A percentile compares a stretch with the other conserved stretches of the same genome.
Evolutionary conservation across 306 rosid genomes (phyloP).

Genomic region (Fagus crenata): DNA sequence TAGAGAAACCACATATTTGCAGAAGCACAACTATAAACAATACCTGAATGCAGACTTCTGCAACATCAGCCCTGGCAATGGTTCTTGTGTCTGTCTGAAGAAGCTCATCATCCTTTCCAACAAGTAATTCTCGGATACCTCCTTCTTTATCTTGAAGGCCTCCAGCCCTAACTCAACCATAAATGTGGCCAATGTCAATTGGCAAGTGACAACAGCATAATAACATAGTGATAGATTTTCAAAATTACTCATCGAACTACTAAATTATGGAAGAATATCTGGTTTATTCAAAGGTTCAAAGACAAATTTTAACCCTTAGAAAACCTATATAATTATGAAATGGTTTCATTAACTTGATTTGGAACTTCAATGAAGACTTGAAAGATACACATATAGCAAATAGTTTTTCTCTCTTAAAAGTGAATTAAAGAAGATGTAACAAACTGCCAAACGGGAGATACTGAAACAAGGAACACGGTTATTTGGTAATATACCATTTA

Average conservation of each 20-base stretch:
- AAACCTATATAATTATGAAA: background rate
- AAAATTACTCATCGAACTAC: background rate
- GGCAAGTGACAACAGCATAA: background rate
- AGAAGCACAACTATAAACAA: conserved; percentile 1
- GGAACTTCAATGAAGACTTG: background rate
- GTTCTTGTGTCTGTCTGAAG: conserved; percentile 80
- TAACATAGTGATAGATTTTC: background rate
- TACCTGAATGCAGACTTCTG: conserved; percentile 95
- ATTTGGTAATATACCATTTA: background rate
- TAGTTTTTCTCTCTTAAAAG: background rate
- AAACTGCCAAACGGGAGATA: background rate
- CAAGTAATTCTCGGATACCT: conserved; percentile 69
- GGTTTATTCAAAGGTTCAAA: background rate
- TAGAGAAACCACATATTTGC: background rate
- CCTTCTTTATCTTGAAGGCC: conserved; percentile 91
- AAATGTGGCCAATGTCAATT: conserved; percentile 1
- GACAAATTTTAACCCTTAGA: background rate
- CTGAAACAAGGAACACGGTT: background rate
- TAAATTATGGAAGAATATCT: background rate
- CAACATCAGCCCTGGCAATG: conserved; percentile 81
- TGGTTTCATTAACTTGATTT: background rate
- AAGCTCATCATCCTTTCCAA: conserved; percentile 92
- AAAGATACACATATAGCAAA: background rate
- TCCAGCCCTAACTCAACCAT: conserved; percentile 68
- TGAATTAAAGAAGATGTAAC: background rate